Base-by-base conservation (phyloP, 2,329 filamentous ascomycete genomes). In the Thyridium curvatum region DNA sequence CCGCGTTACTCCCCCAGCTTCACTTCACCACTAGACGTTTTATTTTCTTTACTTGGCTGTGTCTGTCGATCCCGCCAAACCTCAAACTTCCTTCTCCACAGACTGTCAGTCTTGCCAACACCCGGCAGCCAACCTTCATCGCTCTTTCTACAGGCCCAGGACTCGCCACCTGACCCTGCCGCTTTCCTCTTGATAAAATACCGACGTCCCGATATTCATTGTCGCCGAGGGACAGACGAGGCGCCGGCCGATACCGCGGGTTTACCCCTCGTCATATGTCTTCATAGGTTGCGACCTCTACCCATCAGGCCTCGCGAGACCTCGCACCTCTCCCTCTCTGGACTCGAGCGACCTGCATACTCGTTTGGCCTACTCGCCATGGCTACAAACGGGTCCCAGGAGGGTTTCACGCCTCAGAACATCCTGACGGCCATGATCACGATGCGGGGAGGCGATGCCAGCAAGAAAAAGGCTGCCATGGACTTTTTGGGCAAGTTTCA, bases 401-500 rank as follows among this genome's bases (percentile, higher is more conserved):
- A 84, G 66, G 77, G 78, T 62, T 94, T 93, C 66, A 78, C 80
- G 65, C 86, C 87, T 46, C 63, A 68, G 34, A 70, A 72, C 56
- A 87, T 98, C 52, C 74, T 97, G 53, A 81, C 84, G 51, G 93
- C 91, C 46, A 82, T 97, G 65, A 78, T 82, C 58, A 93, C 90
- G 47, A 95, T 98, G 90, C 83, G 89, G 59, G 86, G 84, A 65
- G 84, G 81, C 50, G 81, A 91, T 57, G 78, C 84, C 55, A 76
- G 84, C 58, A 97, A 97, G 71, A 83, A 84, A 60, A 84, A 89
- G 62, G 90, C 88, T 43, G 90, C 96, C 59, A 56, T 59, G 52
- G 82, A 91, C 59, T 98, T 84, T 60, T 74, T 98, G 44, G 86
- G 94, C 66, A 82, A 80, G 52, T 98, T 97, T 66, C 93, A 98